These are phyloP conservation scores for Exophiala aquamarina DNA, from an alignment of 2,329 filamentous ascomycete species.

Conservation along the genomic window DNA sequence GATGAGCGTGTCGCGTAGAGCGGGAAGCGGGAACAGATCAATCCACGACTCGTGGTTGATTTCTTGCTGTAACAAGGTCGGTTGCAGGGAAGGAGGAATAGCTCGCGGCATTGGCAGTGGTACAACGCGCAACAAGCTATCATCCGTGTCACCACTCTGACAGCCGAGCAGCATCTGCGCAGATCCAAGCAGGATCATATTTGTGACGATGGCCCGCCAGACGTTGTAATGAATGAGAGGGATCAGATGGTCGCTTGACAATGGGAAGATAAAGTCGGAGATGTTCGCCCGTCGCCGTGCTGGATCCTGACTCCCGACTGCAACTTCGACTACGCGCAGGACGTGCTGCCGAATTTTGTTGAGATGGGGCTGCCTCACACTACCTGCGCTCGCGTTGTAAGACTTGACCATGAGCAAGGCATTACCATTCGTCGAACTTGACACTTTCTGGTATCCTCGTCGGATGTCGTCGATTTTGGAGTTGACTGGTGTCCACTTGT, in stretches of 20 bases:
- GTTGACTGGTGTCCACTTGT: conserved; percentile 4
- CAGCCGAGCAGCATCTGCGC: conserved; percentile 2
- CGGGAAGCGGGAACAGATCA: conserved; percentile 30
- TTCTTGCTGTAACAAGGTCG: conserved; percentile 25
- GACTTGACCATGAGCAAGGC: too few species aligned
- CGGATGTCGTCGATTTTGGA: conserved; percentile 8
- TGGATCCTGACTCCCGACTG: too few species aligned
- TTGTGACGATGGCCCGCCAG: conserved; percentile 5
- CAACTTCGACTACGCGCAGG: too few species aligned
- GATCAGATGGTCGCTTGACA: conserved; percentile 8
- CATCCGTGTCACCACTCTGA: not conserved
- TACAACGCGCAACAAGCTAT: not conserved
- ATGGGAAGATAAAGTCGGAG: conserved; percentile 4
- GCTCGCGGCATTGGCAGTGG: not conserved
- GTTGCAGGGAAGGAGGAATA: conserved; percentile 24
- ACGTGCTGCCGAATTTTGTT: too few species aligned
- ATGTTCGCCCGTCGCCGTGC: not conserved
- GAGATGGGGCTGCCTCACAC: too few species aligned
- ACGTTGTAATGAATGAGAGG: conserved; percentile 12
- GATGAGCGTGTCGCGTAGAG: conserved; percentile 30
- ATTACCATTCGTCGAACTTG: too few species aligned
- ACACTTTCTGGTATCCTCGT: conserved; percentile 3
- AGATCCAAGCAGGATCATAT: conserved; percentile 3
- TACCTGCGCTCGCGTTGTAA: too few species aligned
- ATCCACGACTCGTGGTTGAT: conserved; percentile 33